Percentiles rank a stretch among this genome's conserved stretches.
These are phyloP conservation scores for Eucalyptus brandiana DNA, from an alignment of 345 rosid genomes.

Conservation along the genomic window DNA sequence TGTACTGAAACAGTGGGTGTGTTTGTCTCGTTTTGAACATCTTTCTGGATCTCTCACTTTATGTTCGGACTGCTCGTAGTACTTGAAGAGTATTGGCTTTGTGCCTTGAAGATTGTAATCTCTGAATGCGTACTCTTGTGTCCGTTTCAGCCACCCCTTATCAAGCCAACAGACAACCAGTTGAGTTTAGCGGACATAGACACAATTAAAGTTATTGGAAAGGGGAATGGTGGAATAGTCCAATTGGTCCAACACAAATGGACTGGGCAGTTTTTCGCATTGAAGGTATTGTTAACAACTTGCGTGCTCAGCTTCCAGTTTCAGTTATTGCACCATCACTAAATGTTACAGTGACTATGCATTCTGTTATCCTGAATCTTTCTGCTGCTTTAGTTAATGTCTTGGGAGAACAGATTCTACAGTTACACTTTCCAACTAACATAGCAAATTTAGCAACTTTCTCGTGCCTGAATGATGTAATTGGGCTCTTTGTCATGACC, in stretches of 20 bases:
- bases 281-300: conserved; percentile 37
- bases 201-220: conserved; percentile 70
- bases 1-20: not conserved
- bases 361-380: not conserved
- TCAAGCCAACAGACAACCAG: conserved; percentile 63
- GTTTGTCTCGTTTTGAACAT: not conserved
- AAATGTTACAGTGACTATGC: not conserved
- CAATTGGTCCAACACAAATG: conserved; percentile 97
- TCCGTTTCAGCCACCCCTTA: conserved; percentile 48
- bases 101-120: not conserved
- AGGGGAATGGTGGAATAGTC: conserved; percentile 90
- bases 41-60: not conserved
- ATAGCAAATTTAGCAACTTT: not conserved
- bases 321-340: not conserved
- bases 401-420: not conserved
- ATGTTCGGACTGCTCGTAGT: not conserved
- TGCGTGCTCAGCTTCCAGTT: not conserved
- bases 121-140: not conserved
- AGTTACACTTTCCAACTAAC: not conserved
- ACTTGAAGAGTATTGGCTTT: not conserved
- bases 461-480: not conserved
- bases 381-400: not conserved
- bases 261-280: conserved; percentile 82
- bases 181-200: conserved; percentile 70
- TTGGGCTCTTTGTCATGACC: not conserved